Percentiles rank a stretch among this genome's conserved stretches.
These are phyloP conservation scores for Pseudogymnoascus destructans DNA, from an alignment of 2,329 filamentous ascomycete genomes.

Conservation along the genomic window DNA sequence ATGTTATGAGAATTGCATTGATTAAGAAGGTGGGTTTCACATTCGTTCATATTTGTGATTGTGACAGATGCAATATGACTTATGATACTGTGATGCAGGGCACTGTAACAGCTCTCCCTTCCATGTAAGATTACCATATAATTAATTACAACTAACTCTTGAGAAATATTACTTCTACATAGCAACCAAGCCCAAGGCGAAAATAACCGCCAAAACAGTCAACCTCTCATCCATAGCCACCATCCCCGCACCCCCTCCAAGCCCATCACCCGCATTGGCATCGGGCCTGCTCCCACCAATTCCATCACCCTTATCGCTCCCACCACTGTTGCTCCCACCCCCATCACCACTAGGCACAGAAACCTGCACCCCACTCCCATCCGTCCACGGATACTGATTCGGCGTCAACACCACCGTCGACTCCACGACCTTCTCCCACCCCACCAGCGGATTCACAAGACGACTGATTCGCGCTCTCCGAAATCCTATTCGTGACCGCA, in stretches of 20 bases:
- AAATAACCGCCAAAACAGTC: background rate
- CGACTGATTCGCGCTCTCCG: background rate
- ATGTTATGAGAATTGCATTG: background rate
- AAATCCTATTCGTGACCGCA: slow-evolving; percentile 51
- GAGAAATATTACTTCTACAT: background rate
- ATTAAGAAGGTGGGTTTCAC: background rate
- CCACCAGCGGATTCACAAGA: background rate
- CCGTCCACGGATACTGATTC: slow-evolving; percentile 3
- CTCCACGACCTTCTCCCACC: background rate
- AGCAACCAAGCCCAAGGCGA: slow-evolving; percentile 2
- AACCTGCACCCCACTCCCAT: slow-evolving; percentile 7
- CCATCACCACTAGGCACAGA: background rate
- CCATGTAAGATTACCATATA: background rate
- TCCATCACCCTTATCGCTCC: background rate
- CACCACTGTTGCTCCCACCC: background rate
- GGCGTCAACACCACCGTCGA: background rate
- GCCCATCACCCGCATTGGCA: background rate
- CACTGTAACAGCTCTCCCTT: background rate
- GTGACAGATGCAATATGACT: background rate
- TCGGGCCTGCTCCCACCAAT: background rate
- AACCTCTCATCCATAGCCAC: background rate
- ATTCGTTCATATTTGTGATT: background rate
- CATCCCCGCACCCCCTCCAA: background rate
- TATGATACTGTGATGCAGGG: background rate
- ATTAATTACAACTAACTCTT: background rate